These are phyloP conservation scores for Fagopyrum homotropicum DNA, from an alignment of 148 eudicot species.

Conservation along the genomic window DNA sequence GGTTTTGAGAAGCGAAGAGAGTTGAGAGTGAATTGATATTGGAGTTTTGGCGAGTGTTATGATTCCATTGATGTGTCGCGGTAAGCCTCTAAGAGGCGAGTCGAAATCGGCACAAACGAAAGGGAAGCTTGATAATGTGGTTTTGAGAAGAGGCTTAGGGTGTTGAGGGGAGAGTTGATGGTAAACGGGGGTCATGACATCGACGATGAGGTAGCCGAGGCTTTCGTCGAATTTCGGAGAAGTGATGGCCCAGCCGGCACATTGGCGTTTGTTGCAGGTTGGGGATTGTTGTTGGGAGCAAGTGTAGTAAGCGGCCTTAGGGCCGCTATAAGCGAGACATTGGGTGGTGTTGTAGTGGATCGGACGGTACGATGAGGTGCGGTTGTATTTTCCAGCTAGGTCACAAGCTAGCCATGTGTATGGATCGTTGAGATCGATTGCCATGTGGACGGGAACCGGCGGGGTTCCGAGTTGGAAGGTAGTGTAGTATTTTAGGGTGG, in stretches of 20 bases:
- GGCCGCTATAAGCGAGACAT: conserved; percentile 14
- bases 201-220: not conserved
- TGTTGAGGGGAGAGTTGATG: conserved; percentile 4
- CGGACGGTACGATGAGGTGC: conserved; percentile 15
- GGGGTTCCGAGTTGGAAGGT: conserved; percentile 26
- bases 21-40: conserved; percentile 20
- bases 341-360: conserved; percentile 12
- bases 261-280: conserved; percentile 7
- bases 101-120: conserved; percentile 18
- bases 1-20: conserved; percentile 20
- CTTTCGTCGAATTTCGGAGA: not conserved
- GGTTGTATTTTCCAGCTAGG: conserved; percentile 17
- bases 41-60: conserved; percentile 20
- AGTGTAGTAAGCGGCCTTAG: not conserved
- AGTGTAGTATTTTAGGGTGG: conserved; percentile 24
- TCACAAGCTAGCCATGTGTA: conserved; percentile 25
- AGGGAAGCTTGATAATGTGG: conserved; percentile 16
- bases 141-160: conserved; percentile 1
- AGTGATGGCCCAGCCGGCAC: conserved; percentile 11
- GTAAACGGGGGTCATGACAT: conserved; percentile 8
- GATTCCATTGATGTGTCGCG: conserved; percentile 25
- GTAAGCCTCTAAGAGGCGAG: conserved; percentile 18
- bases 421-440: conserved; percentile 15
- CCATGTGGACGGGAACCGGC: conserved; percentile 14
- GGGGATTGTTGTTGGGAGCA: not conserved